Conservation (phyloP, 2,329 filamentous ascomycete species). For the Neoascochyta sp. region DNA sequence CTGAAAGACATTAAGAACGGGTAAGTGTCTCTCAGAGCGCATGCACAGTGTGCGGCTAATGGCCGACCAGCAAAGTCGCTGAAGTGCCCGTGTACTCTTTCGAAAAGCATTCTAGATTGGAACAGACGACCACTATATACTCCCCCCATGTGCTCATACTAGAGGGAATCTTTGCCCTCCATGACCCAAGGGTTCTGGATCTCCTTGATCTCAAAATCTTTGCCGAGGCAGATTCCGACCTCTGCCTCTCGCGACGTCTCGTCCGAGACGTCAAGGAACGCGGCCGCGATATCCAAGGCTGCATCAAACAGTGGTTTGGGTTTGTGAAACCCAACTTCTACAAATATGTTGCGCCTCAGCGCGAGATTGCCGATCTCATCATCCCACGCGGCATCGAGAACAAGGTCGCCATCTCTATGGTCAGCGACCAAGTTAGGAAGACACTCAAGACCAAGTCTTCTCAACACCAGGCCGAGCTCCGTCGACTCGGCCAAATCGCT, state of each 20-base stretch:
- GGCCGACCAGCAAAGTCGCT: constrained; percentile 64
- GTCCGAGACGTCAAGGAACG: constrained; percentile 84
- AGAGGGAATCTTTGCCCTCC: constrained; percentile 92
- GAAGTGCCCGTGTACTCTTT: constrained; percentile 97
- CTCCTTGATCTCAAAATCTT: constrained; percentile 95
- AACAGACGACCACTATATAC: constrained; percentile 82
- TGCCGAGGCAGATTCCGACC: constrained; percentile 91
- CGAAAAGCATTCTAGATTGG: constrained; percentile 76
- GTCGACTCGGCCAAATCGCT: constrained; percentile 67
- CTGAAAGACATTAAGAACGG: constrained; percentile 85
- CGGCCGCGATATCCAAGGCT: constrained; percentile 87
- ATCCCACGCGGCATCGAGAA: constrained; percentile 95
- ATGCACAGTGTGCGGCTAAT: constrained; percentile 12
- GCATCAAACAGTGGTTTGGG: constrained; percentile 95
- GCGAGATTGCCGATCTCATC: constrained; percentile 89
- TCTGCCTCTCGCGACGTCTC: constrained; percentile 69
- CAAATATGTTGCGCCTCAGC: constrained; percentile 87
- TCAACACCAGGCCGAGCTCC: constrained; percentile 74
- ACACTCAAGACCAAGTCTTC: constrained; percentile 83
- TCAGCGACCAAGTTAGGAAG: constrained; percentile 86
- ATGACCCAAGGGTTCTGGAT: constrained; percentile 80
- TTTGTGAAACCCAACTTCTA: constrained; percentile 98
- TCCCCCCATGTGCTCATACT: constrained; percentile 93
- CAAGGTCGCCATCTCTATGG: constrained; percentile 89
- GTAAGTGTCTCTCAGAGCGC: constrained; percentile 51